These are phyloP conservation scores for Panaeolus cyanescens DNA, from an alignment of 768 basidiomycete species.

Conservation along the genomic window DNA sequence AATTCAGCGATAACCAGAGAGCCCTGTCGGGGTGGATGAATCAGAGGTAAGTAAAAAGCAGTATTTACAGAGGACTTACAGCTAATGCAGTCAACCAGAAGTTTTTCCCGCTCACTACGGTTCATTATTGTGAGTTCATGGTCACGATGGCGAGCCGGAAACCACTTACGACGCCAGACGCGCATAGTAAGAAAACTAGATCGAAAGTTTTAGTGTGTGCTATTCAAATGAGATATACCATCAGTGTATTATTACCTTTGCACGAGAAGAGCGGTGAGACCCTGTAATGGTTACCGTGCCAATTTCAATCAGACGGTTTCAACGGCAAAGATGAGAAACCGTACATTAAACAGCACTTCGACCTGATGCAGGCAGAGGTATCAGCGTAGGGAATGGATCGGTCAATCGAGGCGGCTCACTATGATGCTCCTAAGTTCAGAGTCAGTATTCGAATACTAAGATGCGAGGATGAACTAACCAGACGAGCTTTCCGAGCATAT, in stretches of 20 bases:
- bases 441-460: not conserved
- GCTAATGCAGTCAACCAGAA: conserved; percentile 17
- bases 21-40: conserved; percentile 7
- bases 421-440: conserved; percentile 19
- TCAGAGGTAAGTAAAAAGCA: not conserved
- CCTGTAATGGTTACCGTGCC: conserved; percentile 9
- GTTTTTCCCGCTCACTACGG: conserved; percentile 26
- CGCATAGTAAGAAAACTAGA: conserved; percentile 28
- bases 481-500: conserved; percentile 17
- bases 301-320: not conserved
- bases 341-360: conserved; percentile 27
- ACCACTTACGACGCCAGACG: conserved; percentile 27
- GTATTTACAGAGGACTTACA: conserved; percentile 12
- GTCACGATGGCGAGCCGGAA: not conserved
- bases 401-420: conserved; percentile 9
- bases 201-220: not conserved
- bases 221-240: not conserved
- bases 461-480: conserved; percentile 14
- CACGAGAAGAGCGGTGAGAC: conserved; percentile 28
- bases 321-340: not conserved
- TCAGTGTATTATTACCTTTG: conserved; percentile 18
- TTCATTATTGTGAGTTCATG: conserved; percentile 3
- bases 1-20: conserved; percentile 26
- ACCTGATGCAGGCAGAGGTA: conserved; percentile 10
- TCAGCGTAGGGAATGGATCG: not conserved